These are phyloP conservation scores for Chaetomium sp. DNA, from an alignment of 2,329 filamentous ascomycete species.

Conservation along the genomic window DNA sequence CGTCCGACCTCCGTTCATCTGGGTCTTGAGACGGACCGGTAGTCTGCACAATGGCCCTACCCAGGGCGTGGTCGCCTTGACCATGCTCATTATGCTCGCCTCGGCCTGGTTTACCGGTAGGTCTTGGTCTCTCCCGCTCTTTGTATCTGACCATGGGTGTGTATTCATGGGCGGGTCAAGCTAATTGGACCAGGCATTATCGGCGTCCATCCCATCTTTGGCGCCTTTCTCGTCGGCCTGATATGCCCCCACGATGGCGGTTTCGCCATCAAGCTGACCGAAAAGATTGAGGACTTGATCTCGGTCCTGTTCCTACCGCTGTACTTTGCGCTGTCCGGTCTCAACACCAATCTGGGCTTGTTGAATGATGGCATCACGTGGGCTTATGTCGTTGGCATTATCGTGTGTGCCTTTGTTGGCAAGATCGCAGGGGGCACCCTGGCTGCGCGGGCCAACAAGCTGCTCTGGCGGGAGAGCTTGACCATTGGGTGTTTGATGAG, in stretches of 20 bases:
- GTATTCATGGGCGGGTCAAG: constrained; percentile 1
- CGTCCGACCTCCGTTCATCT: constrained; percentile 68
- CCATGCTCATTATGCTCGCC: constrained; percentile 67
- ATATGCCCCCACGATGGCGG: constrained; percentile 87
- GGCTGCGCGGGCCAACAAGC: constrained; percentile 66
- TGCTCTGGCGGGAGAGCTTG: constrained; percentile 86
- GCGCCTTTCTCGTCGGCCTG: constrained; percentile 80
- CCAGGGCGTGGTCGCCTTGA: constrained; percentile 76
- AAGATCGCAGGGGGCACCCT: constrained; percentile 80
- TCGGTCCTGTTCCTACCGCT: constrained; percentile 77
- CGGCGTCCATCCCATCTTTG: constrained; percentile 90
- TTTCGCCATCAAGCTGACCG: constrained; percentile 83
- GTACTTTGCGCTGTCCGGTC: constrained; percentile 87
- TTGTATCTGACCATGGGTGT: not conserved
- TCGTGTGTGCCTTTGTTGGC: constrained; percentile 71
- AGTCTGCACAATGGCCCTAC: constrained; percentile 83
- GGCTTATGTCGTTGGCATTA: constrained; percentile 83
- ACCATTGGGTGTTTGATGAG: constrained; percentile 90
- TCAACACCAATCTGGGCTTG: constrained; percentile 81
- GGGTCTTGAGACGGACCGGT: constrained; percentile 64
- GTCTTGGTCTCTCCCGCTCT: constrained; percentile 2
- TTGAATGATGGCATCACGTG: constrained; percentile 76
- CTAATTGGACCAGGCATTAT: constrained; percentile 53
- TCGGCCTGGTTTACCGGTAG: constrained; percentile 72
- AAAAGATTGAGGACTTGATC: constrained; percentile 91